These are phyloP conservation scores for Kluyveromyces sp. DNA, from an alignment of 1,139 yeast genomes.

Conservation along the genomic window DNA sequence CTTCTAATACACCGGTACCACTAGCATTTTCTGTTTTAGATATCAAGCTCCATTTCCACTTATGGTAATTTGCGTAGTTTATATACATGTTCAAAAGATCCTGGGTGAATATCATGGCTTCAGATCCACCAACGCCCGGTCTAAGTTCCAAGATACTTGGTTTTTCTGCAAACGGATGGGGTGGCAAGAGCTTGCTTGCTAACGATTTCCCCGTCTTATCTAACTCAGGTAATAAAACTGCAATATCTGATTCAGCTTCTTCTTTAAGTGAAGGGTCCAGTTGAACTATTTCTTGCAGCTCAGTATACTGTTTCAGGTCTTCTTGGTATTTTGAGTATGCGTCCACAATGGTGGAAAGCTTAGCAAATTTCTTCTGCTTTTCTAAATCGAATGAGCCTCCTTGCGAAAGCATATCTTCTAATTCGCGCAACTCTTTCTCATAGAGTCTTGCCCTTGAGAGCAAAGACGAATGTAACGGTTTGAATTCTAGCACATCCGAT, in stretches of 20 bases:
- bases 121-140: slow-evolving; percentile 96
- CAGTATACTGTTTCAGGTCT: slow-evolving; percentile 31
- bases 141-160: slow-evolving; percentile 78
- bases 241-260: slow-evolving; percentile 34
- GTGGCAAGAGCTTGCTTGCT: slow-evolving; percentile 58
- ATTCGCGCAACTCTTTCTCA: slow-evolving; percentile 39
- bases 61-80: slow-evolving; percentile 53
- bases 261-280: slow-evolving; percentile 30
- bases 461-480: slow-evolving; percentile 52
- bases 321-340: slow-evolving; percentile 41
- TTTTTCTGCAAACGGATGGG: slow-evolving; percentile 66
- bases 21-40: slow-evolving; percentile 48
- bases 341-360: slow-evolving; percentile 47
- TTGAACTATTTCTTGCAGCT: slow-evolving; percentile 32
- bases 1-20: slow-evolving; percentile 68
- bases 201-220: slow-evolving; percentile 37
- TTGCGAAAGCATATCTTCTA: slow-evolving; percentile 42
- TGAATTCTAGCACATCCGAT: slow-evolving; percentile 16
- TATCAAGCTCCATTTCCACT: slow-evolving; percentile 61
- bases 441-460: slow-evolving; percentile 52
- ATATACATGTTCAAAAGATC: slow-evolving; percentile 78
- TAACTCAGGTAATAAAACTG: slow-evolving; percentile 26
- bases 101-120: slow-evolving; percentile 78
- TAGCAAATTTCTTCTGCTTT: slow-evolving; percentile 49
- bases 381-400: slow-evolving; percentile 47